Conservation (phyloP, 306 rosid genomes). For the Fragaria iinumae region DNA sequence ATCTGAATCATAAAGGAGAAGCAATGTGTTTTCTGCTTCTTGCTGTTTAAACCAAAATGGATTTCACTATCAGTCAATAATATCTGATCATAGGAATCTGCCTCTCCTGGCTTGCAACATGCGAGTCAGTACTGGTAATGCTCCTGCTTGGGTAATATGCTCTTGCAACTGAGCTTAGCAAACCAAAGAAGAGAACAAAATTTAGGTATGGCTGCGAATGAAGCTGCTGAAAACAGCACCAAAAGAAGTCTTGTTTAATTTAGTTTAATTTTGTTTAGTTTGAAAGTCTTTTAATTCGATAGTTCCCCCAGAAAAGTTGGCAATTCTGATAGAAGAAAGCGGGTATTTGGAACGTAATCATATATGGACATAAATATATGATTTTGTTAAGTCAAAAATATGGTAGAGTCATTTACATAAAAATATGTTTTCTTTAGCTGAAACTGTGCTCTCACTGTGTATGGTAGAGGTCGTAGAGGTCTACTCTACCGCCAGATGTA, state of each 20-base stretch:
- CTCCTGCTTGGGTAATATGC: neutral
- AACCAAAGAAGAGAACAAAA: neutral
- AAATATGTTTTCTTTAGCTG: neutral
- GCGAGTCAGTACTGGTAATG: neutral
- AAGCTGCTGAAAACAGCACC: neutral
- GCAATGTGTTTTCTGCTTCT: neutral
- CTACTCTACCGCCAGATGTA: conserved; percentile 21
- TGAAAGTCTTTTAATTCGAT: neutral
- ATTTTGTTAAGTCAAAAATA: neutral
- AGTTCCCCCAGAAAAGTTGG: neutral
- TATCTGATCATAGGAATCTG: conserved; percentile 2
- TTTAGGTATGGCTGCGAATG: neutral
- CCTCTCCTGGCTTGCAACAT: neutral
- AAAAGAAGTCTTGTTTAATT: neutral
- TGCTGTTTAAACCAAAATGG: neutral
- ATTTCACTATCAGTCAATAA: neutral
- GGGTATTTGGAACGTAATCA: neutral
- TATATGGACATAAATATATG: neutral
- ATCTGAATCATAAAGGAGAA: conserved; percentile 5
- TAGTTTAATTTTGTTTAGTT: neutral
- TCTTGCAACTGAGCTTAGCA: neutral
- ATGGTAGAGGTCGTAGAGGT: neutral
- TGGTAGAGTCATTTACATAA: neutral
- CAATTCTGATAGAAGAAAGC: neutral
- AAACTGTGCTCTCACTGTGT: neutral